Base-by-base conservation (phyloP, 129 eudicot species). In the Artemisia annua region DNA sequence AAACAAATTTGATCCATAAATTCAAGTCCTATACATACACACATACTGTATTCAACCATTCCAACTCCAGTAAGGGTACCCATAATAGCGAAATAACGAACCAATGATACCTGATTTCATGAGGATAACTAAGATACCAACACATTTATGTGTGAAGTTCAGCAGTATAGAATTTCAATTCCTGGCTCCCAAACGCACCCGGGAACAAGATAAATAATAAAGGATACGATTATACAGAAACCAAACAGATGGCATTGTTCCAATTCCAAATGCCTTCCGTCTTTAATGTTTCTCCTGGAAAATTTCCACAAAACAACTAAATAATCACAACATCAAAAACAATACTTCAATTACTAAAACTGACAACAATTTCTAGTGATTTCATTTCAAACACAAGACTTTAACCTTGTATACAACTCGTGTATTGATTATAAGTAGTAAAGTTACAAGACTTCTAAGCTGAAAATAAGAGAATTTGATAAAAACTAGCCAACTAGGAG, bases 241-340 rank as follows among this genome's bases (percentile, higher is more conserved):
- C 48, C 79, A 14, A 72, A 32, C n/a, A 32, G 22, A 20, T 48
- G 24, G 55, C 35, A 51, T 19, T 11, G 58, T 70, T 62, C 76
- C 81, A 78, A 35, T 70, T 62, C 76, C 81, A 70, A 35, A 70
- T 30, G 66, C 66, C 76, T 62, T 62, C 56, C 19, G 4, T 49
- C 22, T 61, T 44, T 39, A 46, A 22, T 50, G 17, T 28, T 57
- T 76, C 51, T 68, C 75, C 71, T 70, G 28, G 18, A 69, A 76
- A 67, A 76, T 8, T 54, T 43, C 67, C 63, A 76, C 19, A 58
- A 76, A 67, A 56, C 52, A 67, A 56, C 52, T 39, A 56, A 75
- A 50, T 48, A 75, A 44, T 43, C 62, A 75, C 59, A 55, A 5
- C 17, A 16, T 7, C 48, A 54, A 65, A 65, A 75, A 11, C 9